These are phyloP conservation scores for Penicillium bialowiezense DNA, from an alignment of 495 filamentous ascomycete species.

Conservation along the genomic window DNA sequence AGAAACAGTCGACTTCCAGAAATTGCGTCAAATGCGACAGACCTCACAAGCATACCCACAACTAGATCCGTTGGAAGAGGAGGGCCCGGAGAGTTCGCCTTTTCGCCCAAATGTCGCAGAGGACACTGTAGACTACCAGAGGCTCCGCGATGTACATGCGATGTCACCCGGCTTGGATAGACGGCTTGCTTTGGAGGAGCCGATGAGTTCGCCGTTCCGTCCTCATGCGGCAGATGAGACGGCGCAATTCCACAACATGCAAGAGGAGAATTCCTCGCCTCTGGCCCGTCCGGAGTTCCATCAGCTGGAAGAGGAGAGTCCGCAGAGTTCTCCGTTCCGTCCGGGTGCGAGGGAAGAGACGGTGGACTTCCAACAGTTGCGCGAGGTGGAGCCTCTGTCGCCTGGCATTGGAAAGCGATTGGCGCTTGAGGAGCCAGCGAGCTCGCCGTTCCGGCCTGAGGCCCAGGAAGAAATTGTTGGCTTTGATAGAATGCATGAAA, in stretches of 20 bases:
- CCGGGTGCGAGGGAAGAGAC: constrained; percentile 31
- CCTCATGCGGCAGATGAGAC: constrained; percentile 32
- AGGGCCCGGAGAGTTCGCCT: constrained; percentile 34
- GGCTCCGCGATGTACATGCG: constrained; percentile 19
- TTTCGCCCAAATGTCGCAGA: constrained; percentile 34
- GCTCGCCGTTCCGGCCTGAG: constrained; percentile 33
- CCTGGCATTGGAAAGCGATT: constrained; percentile 18
- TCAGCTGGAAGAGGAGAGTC: constrained; percentile 1
- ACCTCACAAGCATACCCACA: constrained; percentile 2
- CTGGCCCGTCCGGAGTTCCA: neutral
- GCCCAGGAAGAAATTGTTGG: constrained; percentile 31
- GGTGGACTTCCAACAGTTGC: constrained; percentile 26
- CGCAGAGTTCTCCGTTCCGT: constrained; percentile 37
- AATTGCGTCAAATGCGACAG: constrained; percentile 17
- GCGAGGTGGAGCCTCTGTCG: constrained; percentile 19
- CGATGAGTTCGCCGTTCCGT: constrained; percentile 40
- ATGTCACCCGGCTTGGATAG: constrained; percentile 16
- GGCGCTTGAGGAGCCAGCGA: constrained; percentile 14
- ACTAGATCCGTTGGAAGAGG: neutral
- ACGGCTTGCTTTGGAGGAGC: constrained; percentile 13
- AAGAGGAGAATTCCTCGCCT: constrained; percentile 12
- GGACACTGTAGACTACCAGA: constrained; percentile 30
- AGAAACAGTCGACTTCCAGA: constrained; percentile 38
- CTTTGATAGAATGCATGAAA: constrained; percentile 19
- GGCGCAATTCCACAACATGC: constrained; percentile 28